Evolutionary conservation across 2,329 filamentous ascomycete species (phyloP).

Genomic region (Xylaria sp.): DNA sequence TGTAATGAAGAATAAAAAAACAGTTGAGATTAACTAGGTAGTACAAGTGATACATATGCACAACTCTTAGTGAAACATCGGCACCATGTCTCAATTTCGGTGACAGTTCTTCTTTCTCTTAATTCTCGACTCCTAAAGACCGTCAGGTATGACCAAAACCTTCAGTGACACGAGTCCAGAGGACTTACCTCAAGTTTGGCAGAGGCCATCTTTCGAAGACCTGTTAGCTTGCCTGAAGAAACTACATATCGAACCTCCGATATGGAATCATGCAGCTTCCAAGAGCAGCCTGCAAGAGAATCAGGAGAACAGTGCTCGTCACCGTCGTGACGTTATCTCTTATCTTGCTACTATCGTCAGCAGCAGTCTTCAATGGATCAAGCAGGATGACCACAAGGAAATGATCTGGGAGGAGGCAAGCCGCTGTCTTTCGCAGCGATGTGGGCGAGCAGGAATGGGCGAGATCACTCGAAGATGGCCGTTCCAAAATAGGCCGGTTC

Average conservation of each 20-base stretch:
- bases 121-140: not conserved
- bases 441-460: constrained; percentile 77
- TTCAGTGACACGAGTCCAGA: constrained; percentile 50
- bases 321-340: constrained; percentile 65
- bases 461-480: constrained; percentile 67
- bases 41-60: not conserved
- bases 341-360: constrained; percentile 78
- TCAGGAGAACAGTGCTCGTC: constrained; percentile 56
- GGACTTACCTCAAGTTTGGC: constrained; percentile 86
- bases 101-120: constrained; percentile 9
- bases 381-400: constrained; percentile 73
- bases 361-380: constrained; percentile 75
- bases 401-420: constrained; percentile 82
- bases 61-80: not conserved
- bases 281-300: constrained; percentile 56
- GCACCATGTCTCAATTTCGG: constrained; percentile 18
- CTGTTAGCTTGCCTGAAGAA: constrained; percentile 74
- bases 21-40: not conserved
- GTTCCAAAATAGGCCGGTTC: constrained; percentile 53
- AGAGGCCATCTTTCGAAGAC: constrained; percentile 73
- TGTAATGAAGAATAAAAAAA: not conserved
- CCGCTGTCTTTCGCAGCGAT: constrained; percentile 82
- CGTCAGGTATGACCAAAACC: constrained; percentile 44
- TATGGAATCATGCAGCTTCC: constrained; percentile 68
- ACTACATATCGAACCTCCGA: constrained; percentile 73